Percentiles rank a stretch among this genome's conserved stretches.
Conservation (phyloP, 169 alveolate species). For the Babesia sp. region DNA sequence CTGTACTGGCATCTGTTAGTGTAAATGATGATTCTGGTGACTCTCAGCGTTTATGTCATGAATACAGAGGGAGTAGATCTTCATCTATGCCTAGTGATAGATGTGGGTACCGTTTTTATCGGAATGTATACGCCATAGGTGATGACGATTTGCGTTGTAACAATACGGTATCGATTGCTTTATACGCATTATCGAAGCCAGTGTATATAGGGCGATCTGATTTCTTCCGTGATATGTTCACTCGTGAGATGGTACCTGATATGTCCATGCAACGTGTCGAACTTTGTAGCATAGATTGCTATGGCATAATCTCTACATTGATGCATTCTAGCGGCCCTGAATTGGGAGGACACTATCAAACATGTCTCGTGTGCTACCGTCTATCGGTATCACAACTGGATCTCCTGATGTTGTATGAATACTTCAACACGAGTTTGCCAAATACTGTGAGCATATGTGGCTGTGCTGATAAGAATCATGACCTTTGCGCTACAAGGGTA, state of each 20-base stretch:
- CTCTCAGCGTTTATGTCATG: background rate
- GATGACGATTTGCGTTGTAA: background rate
- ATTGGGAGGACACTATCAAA: background rate
- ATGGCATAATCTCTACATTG: conserved; percentile 29
- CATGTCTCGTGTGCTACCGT: conserved; percentile 48
- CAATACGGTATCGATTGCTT: background rate
- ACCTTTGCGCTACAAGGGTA: conserved; percentile 1
- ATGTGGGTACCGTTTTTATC: background rate
- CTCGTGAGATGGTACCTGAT: background rate
- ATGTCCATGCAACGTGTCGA: background rate
- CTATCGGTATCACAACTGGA: conserved; percentile 20
- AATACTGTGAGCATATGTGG: conserved; percentile 30
- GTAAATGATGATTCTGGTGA: background rate
- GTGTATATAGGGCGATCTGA: background rate
- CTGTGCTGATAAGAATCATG: conserved; percentile 13
- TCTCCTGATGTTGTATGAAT: conserved; percentile 26
- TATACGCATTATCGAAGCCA: conserved; percentile 5
- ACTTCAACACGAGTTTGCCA: conserved; percentile 5
- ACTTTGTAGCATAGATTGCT: background rate
- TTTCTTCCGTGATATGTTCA: conserved; percentile 4
- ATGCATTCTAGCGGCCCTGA: background rate
- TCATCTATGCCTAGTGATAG: too few species aligned
- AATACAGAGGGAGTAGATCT: background rate
- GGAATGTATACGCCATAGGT: background rate
- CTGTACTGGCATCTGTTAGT: conserved; percentile 1